Conservation (phyloP, 345 rosid genomes). For the Rubroshorea leprosula region DNA sequence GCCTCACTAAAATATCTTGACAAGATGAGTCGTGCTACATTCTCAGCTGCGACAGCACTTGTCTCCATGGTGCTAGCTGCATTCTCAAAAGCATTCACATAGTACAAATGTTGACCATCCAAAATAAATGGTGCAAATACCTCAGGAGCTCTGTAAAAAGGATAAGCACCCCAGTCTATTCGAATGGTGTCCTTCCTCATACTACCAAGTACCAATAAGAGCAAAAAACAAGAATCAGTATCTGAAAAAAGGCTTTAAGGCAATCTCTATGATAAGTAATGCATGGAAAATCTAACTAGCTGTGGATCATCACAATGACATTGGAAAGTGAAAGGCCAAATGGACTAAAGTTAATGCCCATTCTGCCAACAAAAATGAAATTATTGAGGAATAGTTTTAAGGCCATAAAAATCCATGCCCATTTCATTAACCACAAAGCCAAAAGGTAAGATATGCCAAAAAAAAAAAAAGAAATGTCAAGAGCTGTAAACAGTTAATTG, state of each 20-base stretch:
- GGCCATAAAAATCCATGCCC: no score
- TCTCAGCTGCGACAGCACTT: slow-evolving; percentile 88
- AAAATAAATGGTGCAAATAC: slow-evolving; percentile 78
- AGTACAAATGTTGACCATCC: slow-evolving; percentile 74
- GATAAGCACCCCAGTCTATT: slow-evolving; percentile 96
- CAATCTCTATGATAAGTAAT: neutral
- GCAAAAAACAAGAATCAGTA: slow-evolving; percentile 10
- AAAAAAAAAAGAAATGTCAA: no score
- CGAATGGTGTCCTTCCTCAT: slow-evolving; percentile 54
- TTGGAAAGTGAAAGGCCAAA: no score
- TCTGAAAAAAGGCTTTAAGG: neutral
- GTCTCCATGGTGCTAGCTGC: slow-evolving; percentile 97
- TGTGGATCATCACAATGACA: no score
- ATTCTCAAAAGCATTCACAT: slow-evolving; percentile 84
- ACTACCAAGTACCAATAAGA: slow-evolving; percentile 43
- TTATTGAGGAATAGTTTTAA: no score
- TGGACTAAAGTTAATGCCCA: no score
- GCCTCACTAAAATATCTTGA: slow-evolving; percentile 39
- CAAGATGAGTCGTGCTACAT: slow-evolving; percentile 72
- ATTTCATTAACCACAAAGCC: no score
- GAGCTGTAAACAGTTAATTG: neutral
- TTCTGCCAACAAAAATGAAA: no score
- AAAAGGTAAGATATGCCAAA: no score
- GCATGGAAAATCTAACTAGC: no score
- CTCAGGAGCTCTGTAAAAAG: slow-evolving; percentile 78